These are phyloP conservation scores for Solanum pinnatisectum DNA, from an alignment of 257 asterid genomes.

Conservation along the genomic window DNA sequence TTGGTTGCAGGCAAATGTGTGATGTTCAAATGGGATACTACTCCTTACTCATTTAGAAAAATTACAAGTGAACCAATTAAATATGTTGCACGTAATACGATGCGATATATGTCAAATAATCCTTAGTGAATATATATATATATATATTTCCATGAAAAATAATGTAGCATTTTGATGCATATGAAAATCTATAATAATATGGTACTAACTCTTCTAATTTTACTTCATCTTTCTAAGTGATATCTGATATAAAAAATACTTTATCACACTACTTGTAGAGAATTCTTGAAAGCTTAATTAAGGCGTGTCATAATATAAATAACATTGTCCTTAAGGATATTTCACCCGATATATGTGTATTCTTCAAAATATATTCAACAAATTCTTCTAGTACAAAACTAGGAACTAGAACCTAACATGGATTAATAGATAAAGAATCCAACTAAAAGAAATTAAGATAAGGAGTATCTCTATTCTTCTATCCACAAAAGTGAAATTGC, in stretches of 20 bases:
- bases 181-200: background rate
- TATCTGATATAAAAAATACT: too few relatives aligned
- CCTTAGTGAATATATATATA: background rate
- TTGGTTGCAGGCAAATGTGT: background rate
- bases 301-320: too few relatives aligned
- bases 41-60: background rate
- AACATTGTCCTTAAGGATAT: rapidly evolving
- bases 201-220: too few relatives aligned
- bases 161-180: background rate
- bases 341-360: too few relatives aligned
- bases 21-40: background rate
- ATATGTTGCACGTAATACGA: background rate
- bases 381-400: rapidly evolving
- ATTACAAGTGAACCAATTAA: background rate
- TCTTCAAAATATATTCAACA: too few relatives aligned
- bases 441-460: too few relatives aligned
- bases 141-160: background rate
- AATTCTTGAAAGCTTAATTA: too few relatives aligned
- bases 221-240: too few relatives aligned
- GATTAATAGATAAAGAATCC: too few relatives aligned
- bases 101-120: background rate
- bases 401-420: too few relatives aligned
- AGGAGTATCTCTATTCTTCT: background rate
- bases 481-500: background rate
- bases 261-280: too few relatives aligned